phyloP scores from a whole-genome alignment of 495 filamentous ascomycete genomes.

The Tuber microsphaerosporum region DNA sequence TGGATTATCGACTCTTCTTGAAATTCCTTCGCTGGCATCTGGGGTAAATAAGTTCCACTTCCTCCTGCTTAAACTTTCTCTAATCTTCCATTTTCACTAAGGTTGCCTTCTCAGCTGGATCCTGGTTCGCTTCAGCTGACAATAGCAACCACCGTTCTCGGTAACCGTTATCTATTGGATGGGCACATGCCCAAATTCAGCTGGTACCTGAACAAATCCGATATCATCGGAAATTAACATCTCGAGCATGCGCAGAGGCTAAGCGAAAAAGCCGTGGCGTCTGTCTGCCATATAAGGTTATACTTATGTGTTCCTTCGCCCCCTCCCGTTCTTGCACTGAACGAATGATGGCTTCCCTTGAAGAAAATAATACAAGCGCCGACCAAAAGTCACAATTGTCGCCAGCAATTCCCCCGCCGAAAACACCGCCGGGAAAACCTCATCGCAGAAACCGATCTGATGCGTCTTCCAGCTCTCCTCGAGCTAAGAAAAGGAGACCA shows the following conservation, averaged over 20 bases:
- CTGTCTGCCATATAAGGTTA: slow-evolving; percentile 1
- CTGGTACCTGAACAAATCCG: slow-evolving; percentile 1
- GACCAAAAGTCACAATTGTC: not conserved
- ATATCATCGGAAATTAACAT: slow-evolving; percentile 2
- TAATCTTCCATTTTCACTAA: not conserved
- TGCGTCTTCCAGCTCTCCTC: not conserved
- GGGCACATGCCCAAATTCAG: slow-evolving; percentile 1
- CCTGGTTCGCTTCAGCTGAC: not conserved
- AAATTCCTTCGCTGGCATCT: not conserved
- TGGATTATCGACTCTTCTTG: not conserved
- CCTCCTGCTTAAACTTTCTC: not conserved
- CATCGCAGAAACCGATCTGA: slow-evolving; percentile 3
- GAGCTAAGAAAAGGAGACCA: not conserved
- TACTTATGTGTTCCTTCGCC: not conserved
- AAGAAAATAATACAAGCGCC: not conserved
- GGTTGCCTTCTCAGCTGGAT: not conserved
- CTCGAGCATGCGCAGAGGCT: not conserved
- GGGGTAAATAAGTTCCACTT: not conserved
- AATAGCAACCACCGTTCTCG: not conserved
- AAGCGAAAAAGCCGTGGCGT: not conserved
- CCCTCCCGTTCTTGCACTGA: not conserved
- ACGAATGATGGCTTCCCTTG: not conserved
- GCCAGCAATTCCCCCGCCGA: not conserved
- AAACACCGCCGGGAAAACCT: not conserved
- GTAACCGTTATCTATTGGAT: not conserved